Base-by-base conservation (phyloP, 2,329 filamentous ascomycete genomes). In the Alternaria panax region DNA sequence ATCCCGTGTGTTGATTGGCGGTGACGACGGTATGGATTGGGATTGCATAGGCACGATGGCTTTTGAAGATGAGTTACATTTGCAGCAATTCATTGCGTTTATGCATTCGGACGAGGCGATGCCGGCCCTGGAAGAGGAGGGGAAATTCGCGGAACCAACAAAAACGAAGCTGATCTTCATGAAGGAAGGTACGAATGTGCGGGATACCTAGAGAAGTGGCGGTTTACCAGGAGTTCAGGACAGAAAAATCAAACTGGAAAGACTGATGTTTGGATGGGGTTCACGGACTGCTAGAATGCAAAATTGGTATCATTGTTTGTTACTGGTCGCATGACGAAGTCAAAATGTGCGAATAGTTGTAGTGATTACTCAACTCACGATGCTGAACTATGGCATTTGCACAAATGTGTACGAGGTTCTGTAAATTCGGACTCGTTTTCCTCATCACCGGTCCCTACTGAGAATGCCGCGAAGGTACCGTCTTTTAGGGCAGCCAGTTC, bases 1-100 rank as follows among this genome's bases (percentile, higher is more conserved):
- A 12, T 32, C 64, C 2, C 61, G 51, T 22, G 42, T 62, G 2
- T 54, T 65, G 20, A 50, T 68, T 16, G 64, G 64, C 11, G 45
- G 25, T 2, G 51, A 60, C 27, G 64, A 62, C 6, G 55, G 53
- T n/a, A 38, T 68, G 22, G 65, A 66, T n/a, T 68, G 64, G 64
- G 65, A 68, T 28, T 66, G 64, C 20, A 65, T 63, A 20, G 59
- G 65, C 22, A 60, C 61, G 12, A 68, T 68, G 65, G 56, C 61
- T 11, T 68, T 68, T 30, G 60, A 34, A 12, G 65, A 68, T n/a
- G 64, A 68, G 27, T 32, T 68, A 45, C 65, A 68, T 27, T 62
- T 43, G 43, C 65, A 68, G 54, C 65, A 66, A n/a, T 68, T 68
- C 27, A 63, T 68, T 24, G 59, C 65, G 0, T 65, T 68, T 40